Evolutionary conservation across 1,284 basidiomycete genomes (phyloP), one percentile per base, ranked within the genome.

Genomic region (Melampsora occidentalis): DNA sequence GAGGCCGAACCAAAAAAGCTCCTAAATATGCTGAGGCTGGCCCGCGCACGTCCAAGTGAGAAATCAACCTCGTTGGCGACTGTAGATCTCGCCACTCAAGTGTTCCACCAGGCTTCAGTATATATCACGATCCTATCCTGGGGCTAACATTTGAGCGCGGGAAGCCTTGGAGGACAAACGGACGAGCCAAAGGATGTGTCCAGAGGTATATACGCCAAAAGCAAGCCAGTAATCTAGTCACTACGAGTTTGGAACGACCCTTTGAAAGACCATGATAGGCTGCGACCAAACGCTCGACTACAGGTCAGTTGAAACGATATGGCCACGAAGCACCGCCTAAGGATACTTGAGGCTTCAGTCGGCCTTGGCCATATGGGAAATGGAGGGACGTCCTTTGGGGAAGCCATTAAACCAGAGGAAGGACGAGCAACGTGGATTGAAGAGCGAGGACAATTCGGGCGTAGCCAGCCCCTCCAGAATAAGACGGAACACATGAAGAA

Each of bases 401-500:
- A 57, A 12, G 53, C 25, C 53, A 57, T 42, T 5, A 42, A 9
- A 42, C 39, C 39, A 28, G 53, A 57, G 5, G 53, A 57, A 5
- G n/a, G 25, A 20, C n/a, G 6, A 57, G 53, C n/a, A 57, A 57
- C n/a, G 18, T 14, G 20, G 18, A 28, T n/a, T 7, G 53, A 57
- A 57, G 53, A 57, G 25, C 25, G 53, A 57, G 20, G 53, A 57
- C 6, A 28, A 35, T 4, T 35, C 35, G 35, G 53, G 25, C 53
- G n/a, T 31, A 48, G 35, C 18, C 25, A 79, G 49, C 42, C 33
- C 51, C 22, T 49, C 6, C 25, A 71, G 59, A 42, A 61, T 67
- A 63, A 70, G 66, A 35, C 63, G 10, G 31, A 57, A 14, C 31
- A 39, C 57, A 53, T 16, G 25, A 64, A 51, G 5, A 53, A 63